Evolutionary conservation across 1,284 basidiomycete species (phyloP).

Genomic region (Cutaneotrichosporon daszewskae): DNA sequence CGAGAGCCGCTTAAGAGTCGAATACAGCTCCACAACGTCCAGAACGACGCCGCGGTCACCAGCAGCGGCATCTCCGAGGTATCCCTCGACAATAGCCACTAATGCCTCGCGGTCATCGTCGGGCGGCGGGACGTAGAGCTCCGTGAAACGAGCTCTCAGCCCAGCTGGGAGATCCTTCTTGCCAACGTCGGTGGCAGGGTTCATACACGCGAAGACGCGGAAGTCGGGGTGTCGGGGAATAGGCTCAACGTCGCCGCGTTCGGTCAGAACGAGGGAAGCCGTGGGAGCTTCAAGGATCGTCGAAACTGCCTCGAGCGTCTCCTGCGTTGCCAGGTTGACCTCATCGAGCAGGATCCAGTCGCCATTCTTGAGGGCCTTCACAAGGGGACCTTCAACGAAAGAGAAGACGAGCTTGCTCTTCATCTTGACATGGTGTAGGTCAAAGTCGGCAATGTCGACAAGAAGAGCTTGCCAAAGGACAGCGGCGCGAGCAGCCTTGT

Average conservation of each 20-base stretch:
- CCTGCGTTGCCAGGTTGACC: slow-evolving; percentile 88
- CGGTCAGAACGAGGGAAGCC: slow-evolving; percentile 86
- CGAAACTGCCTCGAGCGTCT: slow-evolving; percentile 90
- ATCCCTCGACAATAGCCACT: slow-evolving; percentile 79
- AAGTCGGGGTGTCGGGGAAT: slow-evolving; percentile 90
- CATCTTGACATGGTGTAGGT: slow-evolving; percentile 74
- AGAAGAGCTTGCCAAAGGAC: slow-evolving; percentile 70
- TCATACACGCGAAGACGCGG: slow-evolving; percentile 98
- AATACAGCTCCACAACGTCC: slow-evolving; percentile 89
- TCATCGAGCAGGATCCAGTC: slow-evolving; percentile 97
- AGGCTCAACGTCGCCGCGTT: slow-evolving; percentile 86
- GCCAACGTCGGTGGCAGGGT: slow-evolving; percentile 96
- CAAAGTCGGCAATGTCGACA: slow-evolving; percentile 69
- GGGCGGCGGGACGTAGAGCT: slow-evolving; percentile 89
- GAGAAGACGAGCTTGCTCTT: slow-evolving; percentile 86
- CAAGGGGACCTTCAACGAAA: slow-evolving; percentile 92
- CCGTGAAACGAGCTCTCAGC: slow-evolving; percentile 88
- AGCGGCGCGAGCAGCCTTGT: slow-evolving; percentile 36
- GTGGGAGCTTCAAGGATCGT: slow-evolving; percentile 76
- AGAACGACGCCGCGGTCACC: slow-evolving; percentile 84
- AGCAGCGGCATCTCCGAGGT: slow-evolving; percentile 76
- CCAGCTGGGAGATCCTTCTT: slow-evolving; percentile 93
- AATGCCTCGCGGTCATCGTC: slow-evolving; percentile 89
- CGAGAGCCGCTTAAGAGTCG: slow-evolving; percentile 72
- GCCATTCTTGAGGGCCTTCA: slow-evolving; percentile 82